Base-by-base conservation (phyloP, 1,139 yeast genomes). In the Taphrina communis region DNA sequence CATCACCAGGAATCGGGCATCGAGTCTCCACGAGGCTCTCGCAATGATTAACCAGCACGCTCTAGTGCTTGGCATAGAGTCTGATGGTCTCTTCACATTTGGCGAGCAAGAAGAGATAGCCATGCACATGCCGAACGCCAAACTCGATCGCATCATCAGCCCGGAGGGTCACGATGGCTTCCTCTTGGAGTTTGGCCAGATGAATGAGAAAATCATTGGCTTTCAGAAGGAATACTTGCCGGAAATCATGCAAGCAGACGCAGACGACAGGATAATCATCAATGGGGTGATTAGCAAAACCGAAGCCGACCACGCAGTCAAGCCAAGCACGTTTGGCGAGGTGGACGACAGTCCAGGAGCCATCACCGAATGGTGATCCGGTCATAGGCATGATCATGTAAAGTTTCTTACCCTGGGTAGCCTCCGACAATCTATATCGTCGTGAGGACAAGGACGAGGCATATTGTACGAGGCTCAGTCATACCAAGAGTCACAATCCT, bases 111-210 rank as follows among this genome's bases (percentile, higher is more conserved):
- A 90, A 74, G 84, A 88, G 69, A 82, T 94, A 68, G 96, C 96
- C 0, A 84, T 85, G 58, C 81, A 87, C 76, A 84, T 94, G 70
- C 95, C 95, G 6, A 83, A 88, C 73, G 83, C 96, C 1, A 78
- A 75, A 6, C 81, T 94, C 72, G 86, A 87, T 73, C 86, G 86
- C 74, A 87, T 94, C 65, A 86, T 88, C 72, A 91, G 97, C 0
- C 96, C 95, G n/a, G 99, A 94, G 75, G 99, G 99, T 19, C 99
- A 94, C 76, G 99, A 94, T 80, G 99, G 99, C 1, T 94, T 94
- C 76, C 80, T 94, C 72, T 82, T 94, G 65, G 99, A 94, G 78
- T 94, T 94, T 78, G 89, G 86, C 66, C 86, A 87, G 69, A 91
- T 94, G 70, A 90, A 95, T 77, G 80, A 83, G 51, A 82, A 88